Evolutionary conservation across 2,329 filamentous ascomycete genomes (phyloP).

Genomic region (Sclerotinia sclerotiorum): DNA sequence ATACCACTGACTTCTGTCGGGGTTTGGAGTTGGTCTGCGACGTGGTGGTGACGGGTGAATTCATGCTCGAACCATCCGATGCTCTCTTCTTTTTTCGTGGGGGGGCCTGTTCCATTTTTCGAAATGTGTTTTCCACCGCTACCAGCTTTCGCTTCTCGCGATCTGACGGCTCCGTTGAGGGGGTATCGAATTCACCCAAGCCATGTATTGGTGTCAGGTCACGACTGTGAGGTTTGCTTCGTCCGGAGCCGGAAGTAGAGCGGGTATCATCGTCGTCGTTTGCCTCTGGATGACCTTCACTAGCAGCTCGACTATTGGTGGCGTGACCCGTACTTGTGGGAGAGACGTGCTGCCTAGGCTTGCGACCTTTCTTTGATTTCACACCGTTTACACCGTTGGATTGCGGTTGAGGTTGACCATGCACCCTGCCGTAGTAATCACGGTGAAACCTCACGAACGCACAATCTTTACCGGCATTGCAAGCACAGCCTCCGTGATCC

Average conservation of each 20-base stretch:
- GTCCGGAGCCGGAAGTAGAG: constrained; percentile 51
- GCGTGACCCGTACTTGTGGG: constrained; percentile 62
- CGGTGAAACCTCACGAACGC: constrained; percentile 64
- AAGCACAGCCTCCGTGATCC: constrained; percentile 79
- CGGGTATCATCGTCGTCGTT: constrained; percentile 53
- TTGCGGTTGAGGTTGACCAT: constrained; percentile 47
- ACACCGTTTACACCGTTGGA: constrained; percentile 38
- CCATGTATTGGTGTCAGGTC: constrained; percentile 58
- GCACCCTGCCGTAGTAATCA: constrained; percentile 52
- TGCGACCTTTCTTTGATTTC: constrained; percentile 44
- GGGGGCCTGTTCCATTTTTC: constrained; percentile 58
- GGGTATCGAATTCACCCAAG: constrained; percentile 52
- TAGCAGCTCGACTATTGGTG: constrained; percentile 62
- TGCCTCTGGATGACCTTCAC: constrained; percentile 60
- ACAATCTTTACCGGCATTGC: constrained; percentile 62
- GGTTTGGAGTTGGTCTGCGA: constrained; percentile 37
- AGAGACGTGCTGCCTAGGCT: constrained; percentile 57
- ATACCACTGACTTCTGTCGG: constrained; percentile 38
- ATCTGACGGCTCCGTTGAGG: constrained; percentile 61
- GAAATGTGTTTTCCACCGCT: constrained; percentile 65
- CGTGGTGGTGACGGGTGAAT: constrained; percentile 23
- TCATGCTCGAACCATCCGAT: constrained; percentile 51
- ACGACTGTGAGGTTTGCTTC: constrained; percentile 65
- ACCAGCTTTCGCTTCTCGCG: constrained; percentile 67
- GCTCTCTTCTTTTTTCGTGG: constrained; percentile 62